A percentile compares a stretch with the other conserved stretches of the same genome.
phyloP scores from a whole-genome alignment of 2,329 filamentous ascomycete genomes.

The Cordyceps tenuipes region DNA sequence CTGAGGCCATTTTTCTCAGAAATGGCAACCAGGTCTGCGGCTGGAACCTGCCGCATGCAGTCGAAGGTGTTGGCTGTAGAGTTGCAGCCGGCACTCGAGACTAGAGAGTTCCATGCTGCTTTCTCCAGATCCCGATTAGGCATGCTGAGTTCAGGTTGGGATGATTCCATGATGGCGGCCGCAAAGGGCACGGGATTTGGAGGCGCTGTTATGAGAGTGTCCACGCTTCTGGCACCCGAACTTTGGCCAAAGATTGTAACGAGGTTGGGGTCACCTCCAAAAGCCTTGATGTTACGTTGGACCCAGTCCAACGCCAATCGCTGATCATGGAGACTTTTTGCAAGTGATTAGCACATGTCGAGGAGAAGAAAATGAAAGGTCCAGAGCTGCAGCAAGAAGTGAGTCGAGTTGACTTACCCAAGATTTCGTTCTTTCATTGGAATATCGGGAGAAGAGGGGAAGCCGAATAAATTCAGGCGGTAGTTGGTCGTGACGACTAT shows the following conservation, averaged over 20 bases:
- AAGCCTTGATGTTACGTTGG: conserved; percentile 51
- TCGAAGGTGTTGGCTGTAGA: conserved; percentile 6
- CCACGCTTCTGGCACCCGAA: conserved; percentile 46
- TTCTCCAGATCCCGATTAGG: background rate
- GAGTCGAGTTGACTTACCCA: conserved; percentile 14
- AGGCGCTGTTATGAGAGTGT: conserved; percentile 20
- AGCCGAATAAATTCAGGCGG: conserved; percentile 34
- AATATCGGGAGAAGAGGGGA: conserved; percentile 24
- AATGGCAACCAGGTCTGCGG: conserved; percentile 9
- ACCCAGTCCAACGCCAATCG: conserved; percentile 50
- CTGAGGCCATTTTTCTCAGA: conserved; percentile 15
- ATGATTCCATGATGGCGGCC: conserved; percentile 22
- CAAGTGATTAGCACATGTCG: background rate
- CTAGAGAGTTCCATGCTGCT: background rate
- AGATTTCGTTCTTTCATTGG: conserved; percentile 16
- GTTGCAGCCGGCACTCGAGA: conserved; percentile 12
- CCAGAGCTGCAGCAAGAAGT: background rate
- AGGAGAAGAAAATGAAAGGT: background rate
- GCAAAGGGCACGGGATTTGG: conserved; percentile 21
- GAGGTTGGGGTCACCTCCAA: conserved; percentile 53
- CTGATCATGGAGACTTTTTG: conserved; percentile 35
- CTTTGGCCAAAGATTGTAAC: conserved; percentile 55
- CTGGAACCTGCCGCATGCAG: conserved; percentile 20
- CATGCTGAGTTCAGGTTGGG: conserved; percentile 2
- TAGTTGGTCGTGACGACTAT: conserved; percentile 40